Evolutionary conservation across 306 rosid genomes (phyloP).

Genomic region (Begonia masoniana): DNA sequence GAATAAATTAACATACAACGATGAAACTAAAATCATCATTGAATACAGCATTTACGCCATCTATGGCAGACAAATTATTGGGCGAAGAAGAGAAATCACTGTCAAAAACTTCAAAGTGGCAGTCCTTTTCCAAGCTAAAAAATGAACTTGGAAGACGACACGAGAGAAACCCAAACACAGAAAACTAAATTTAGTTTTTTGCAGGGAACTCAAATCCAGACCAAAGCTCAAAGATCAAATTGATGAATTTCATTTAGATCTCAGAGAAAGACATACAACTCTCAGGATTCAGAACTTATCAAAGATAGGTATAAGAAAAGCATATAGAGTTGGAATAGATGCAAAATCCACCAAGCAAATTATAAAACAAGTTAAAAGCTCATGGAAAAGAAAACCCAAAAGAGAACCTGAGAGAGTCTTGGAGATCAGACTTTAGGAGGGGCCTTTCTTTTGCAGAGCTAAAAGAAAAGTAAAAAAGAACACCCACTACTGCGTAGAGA

Average conservation of each 20-base stretch:
- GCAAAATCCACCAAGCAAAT: slow-evolving; percentile 25
- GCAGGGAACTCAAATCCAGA: neutral
- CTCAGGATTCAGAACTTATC: slow-evolving; percentile 25
- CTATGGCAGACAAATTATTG: too few relatives aligned
- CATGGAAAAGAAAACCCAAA: slow-evolving; percentile 19
- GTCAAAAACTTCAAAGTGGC: too few relatives aligned
- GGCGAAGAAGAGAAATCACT: too few relatives aligned
- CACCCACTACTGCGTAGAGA: slow-evolving; percentile 17
- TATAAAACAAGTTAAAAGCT: slow-evolving; percentile 24
- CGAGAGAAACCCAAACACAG: neutral
- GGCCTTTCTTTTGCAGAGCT: slow-evolving; percentile 19
- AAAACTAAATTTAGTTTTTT: neutral
- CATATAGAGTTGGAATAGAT: slow-evolving; percentile 15
- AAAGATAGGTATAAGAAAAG: slow-evolving; percentile 21
- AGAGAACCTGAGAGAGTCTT: slow-evolving; percentile 17
- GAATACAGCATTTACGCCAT: too few relatives aligned
- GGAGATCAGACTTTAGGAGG: slow-evolving; percentile 25
- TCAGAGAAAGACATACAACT: slow-evolving; percentile 16
- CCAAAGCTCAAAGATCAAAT: slow-evolving; percentile 19
- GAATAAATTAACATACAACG: neutral
- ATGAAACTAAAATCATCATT: too few relatives aligned
- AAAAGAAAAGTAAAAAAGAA: slow-evolving; percentile 15
- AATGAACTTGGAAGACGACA: neutral
- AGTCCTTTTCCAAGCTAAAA: neutral
- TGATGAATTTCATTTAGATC: slow-evolving; percentile 26